phyloP scores from a whole-genome alignment of 208 protist genomes.

The Leishmania guyanensis region DNA sequence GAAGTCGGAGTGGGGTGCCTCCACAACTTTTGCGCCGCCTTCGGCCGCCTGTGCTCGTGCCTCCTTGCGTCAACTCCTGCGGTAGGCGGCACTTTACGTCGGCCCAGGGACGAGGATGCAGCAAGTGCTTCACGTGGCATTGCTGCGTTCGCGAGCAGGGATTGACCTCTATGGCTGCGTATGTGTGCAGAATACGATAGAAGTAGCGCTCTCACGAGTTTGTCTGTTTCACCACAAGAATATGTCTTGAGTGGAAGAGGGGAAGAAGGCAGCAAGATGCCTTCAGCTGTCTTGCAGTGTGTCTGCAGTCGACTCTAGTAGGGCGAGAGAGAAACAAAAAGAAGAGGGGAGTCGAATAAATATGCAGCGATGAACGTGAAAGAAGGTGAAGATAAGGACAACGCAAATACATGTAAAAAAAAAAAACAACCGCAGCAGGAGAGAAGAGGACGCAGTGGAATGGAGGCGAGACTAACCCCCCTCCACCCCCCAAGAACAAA shows the following conservation, averaged over 20 bases:
- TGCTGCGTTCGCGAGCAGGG: neutral
- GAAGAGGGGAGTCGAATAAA: neutral
- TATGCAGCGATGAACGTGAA: neutral
- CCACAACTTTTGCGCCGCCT: neutral
- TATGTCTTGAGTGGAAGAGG: neutral
- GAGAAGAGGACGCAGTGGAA: too few species aligned
- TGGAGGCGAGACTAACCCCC: too few species aligned
- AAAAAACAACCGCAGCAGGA: too few species aligned
- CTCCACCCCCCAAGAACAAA: too few species aligned
- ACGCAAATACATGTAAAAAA: neutral
- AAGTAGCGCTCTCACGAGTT: neutral
- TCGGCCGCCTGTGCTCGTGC: neutral
- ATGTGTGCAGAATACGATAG: neutral
- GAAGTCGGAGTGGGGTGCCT: too few species aligned
- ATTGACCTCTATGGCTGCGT: neutral
- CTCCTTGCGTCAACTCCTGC: neutral
- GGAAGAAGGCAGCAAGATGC: neutral
- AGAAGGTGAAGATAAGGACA: neutral
- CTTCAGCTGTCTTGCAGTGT: neutral
- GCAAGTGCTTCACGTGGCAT: neutral
- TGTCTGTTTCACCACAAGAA: neutral
- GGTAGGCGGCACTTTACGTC: neutral
- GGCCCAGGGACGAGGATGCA: neutral
- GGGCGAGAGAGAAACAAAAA: neutral
- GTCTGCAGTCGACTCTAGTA: neutral